Evolutionary conservation across 768 basidiomycete species (phyloP).

Genomic region (Paxillus involutus): DNA sequence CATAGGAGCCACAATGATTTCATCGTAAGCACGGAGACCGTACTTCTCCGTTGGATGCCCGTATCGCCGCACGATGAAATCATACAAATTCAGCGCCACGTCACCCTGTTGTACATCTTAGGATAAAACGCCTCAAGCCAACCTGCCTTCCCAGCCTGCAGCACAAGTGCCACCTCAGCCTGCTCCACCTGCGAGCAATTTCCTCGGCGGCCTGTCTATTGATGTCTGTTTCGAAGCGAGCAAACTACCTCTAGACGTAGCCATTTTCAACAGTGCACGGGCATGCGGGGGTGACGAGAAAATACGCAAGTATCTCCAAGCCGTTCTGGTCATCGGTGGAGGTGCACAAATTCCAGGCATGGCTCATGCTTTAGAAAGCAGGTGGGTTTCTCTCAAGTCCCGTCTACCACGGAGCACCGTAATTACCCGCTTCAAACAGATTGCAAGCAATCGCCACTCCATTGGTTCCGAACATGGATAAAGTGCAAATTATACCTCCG

Average conservation of each 20-base stretch:
- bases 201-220: slow-evolving; percentile 51
- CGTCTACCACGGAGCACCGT: slow-evolving; percentile 1
- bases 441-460: slow-evolving; percentile 84
- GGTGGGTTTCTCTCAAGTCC: slow-evolving; percentile 41
- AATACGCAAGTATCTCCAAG: slow-evolving; percentile 85
- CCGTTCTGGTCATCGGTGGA: slow-evolving; percentile 86
- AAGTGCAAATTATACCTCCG: slow-evolving; percentile 89
- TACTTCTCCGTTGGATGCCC: slow-evolving; percentile 82
- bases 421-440: slow-evolving; percentile 34
- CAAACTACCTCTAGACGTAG: slow-evolving; percentile 89
- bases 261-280: slow-evolving; percentile 89
- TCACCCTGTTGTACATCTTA: slow-evolving; percentile 56
- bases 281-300: slow-evolving; percentile 87
- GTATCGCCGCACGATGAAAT: slow-evolving; percentile 82
- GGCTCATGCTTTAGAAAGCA: slow-evolving; percentile 84
- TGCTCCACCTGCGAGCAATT: slow-evolving; percentile 29
- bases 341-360: slow-evolving; percentile 79
- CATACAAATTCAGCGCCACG: slow-evolving; percentile 87
- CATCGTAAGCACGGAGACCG: slow-evolving; percentile 88
- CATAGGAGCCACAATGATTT: slow-evolving; percentile 93
- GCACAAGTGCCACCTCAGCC: slow-evolving; percentile 14
- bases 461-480: slow-evolving; percentile 80
- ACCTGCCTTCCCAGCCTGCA: slow-evolving; percentile 25
- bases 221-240: slow-evolving; percentile 85
- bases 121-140: slow-evolving; percentile 27